Conservation (phyloP, 2,329 filamentous ascomycete species). For the Hypoxylon sp. region DNA sequence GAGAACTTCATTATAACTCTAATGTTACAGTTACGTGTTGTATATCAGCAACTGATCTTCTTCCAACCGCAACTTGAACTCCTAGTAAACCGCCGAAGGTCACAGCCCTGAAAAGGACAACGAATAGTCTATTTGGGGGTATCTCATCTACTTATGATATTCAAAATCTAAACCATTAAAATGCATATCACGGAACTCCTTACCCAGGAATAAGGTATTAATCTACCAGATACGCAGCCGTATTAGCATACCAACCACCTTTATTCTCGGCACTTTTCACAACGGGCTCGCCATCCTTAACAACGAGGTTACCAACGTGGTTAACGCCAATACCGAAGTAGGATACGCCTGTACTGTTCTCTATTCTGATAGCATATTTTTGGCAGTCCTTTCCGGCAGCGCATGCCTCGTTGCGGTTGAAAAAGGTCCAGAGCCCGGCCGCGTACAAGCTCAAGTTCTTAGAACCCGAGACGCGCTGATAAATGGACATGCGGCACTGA, state of each 20-base stretch:
- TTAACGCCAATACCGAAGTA: constrained; percentile 54
- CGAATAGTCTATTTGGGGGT: constrained; percentile 3
- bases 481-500: constrained; percentile 46
- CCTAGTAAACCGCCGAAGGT: background rate
- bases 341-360: constrained; percentile 71
- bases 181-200: background rate
- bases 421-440: constrained; percentile 48
- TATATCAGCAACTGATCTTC: background rate
- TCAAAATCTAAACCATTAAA: background rate
- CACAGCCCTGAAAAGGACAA: background rate
- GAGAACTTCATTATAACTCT: background rate
- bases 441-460: constrained; percentile 37
- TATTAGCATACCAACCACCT: constrained; percentile 41
- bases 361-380: constrained; percentile 63
- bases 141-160: constrained; percentile 12
- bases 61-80: background rate
- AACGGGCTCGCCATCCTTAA: constrained; percentile 18
- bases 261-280: constrained; percentile 26
- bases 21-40: background rate
- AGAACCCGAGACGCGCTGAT: constrained; percentile 39
- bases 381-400: constrained; percentile 57
- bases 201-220: background rate
- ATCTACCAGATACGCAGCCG: constrained; percentile 35
- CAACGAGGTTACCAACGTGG: constrained; percentile 32
- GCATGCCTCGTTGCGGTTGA: constrained; percentile 41